Percentiles rank a stretch among this genome's conserved stretches.
These are phyloP conservation scores for Agaricus blazei DNA, from an alignment of 768 basidiomycete genomes.

Conservation along the genomic window DNA sequence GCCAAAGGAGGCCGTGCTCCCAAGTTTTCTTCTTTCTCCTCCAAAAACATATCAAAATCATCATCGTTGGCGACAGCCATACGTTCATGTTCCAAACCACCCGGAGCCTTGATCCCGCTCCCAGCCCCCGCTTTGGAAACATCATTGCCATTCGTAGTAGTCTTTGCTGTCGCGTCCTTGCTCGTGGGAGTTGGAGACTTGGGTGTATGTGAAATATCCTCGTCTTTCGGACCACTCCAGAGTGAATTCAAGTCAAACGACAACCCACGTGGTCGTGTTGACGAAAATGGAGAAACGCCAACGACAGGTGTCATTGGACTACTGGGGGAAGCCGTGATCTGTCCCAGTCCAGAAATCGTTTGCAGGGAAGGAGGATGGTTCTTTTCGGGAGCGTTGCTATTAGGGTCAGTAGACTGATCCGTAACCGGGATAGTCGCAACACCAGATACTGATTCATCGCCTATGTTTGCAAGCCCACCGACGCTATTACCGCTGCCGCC, in stretches of 20 bases:
- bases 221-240: slow-evolving; percentile 54
- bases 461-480: not conserved
- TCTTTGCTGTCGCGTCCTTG: slow-evolving; percentile 9
- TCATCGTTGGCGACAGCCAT: slow-evolving; percentile 56
- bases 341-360: slow-evolving; percentile 14
- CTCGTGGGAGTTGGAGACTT: slow-evolving; percentile 17
- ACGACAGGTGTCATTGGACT: slow-evolving; percentile 20
- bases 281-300: slow-evolving; percentile 45
- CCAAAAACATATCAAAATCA: slow-evolving; percentile 85
- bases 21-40: slow-evolving; percentile 49
- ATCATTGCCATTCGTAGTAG: not conserved
- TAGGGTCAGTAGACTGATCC: slow-evolving; percentile 4
- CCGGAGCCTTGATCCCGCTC: slow-evolving; percentile 30
- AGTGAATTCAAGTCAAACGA: slow-evolving; percentile 73
- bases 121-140: slow-evolving; percentile 6
- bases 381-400: not conserved
- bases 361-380: not conserved
- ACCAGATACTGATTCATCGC: slow-evolving; percentile 13
- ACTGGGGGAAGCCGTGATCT: slow-evolving; percentile 13
- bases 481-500: not conserved
- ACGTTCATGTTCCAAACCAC: slow-evolving; percentile 35
- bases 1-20: slow-evolving; percentile 17
- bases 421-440: slow-evolving; percentile 3
- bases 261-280: slow-evolving; percentile 37
- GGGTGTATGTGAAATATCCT: slow-evolving; percentile 8